Base-by-base conservation (phyloP, 495 filamentous ascomycete genomes). In the Daldinia caldariorum region DNA sequence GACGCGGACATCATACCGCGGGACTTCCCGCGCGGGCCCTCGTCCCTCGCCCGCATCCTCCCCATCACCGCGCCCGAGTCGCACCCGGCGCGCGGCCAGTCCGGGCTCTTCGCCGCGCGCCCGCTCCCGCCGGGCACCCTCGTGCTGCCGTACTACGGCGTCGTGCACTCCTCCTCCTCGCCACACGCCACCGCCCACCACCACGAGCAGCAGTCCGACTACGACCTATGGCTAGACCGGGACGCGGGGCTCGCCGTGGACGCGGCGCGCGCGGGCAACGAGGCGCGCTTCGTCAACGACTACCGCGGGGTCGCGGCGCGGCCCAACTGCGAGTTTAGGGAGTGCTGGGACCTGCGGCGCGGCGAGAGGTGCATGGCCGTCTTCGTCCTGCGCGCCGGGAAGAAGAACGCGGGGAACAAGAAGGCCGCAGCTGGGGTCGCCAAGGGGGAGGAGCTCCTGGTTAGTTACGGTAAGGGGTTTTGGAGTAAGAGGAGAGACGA, bases 281-380 rank as follows among this genome's bases (percentile, higher is more conserved):
- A 93, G 77, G 89, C 86, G 3, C 78, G 91, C 9, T 92, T 90
- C 75, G 82, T 90, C 35, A 93, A 93, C 70, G 91, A 93, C 76
- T 93, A 90, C 69, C 83, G 91, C 16, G 90, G 90, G 0, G 82
- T 92, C 4, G 76, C 74, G 29, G 75, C 74, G 34, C 67, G 80
- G 12, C 79, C 88, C 1, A 90, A 90, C 74, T 85, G 86, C 14
- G 89, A 91, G 76, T 91, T 91, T 66, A 79, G 79, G 26, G 86
- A 83, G 49, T 79, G 79, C 6, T 87, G 84, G 84, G 83, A 85
- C 70, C 56, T 65, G 65, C 62, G 78, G 71, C 77, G 66, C 31
- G 72, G 72, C 54, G 84, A 82, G 82, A 84, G 76, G 75, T 83
- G 78, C 31, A 87, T 92, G 79, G 86, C 80, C 0, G 86, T 91